Conservation (phyloP, 805 yeast genomes). For the Ogataea pini region DNA sequence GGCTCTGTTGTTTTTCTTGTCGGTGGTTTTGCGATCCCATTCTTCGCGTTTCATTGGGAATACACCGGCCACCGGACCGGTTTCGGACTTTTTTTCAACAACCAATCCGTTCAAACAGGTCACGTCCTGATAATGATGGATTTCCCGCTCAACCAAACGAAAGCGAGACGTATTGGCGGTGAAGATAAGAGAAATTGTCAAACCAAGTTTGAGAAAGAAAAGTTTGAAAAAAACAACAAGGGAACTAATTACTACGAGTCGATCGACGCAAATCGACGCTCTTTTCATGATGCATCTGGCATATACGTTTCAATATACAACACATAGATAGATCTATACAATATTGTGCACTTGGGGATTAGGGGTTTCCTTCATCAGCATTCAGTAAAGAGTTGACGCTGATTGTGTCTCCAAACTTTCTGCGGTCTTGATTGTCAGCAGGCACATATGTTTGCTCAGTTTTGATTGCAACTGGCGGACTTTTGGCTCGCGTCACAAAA, state of each 20-base stretch:
- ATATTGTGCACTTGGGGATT: no score
- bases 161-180: no score
- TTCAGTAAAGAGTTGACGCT: slow-evolving; percentile 21
- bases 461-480: not conserved
- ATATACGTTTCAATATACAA: not conserved
- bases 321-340: not conserved
- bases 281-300: not conserved
- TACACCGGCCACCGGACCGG: not conserved
- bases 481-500: not conserved
- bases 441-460: not conserved
- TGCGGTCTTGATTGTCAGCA: not conserved
- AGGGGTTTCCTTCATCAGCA: slow-evolving; percentile 12
- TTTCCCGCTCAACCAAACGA: no score
- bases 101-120: not conserved
- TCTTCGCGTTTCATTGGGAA: slow-evolving; percentile 14
- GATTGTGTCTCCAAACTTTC: slow-evolving; percentile 9
- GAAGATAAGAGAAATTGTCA: no score
- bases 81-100: not conserved
- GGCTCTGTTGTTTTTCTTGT: not conserved
- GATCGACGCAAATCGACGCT: not conserved
- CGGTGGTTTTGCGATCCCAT: slow-evolving; percentile 10
- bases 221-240: not conserved
- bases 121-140: not conserved
- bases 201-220: no score
- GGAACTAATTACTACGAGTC: not conserved